Evolutionary conservation across 371 early-diverging fungal genomes (phyloP).

Genomic region (Mortierella sp.): DNA sequence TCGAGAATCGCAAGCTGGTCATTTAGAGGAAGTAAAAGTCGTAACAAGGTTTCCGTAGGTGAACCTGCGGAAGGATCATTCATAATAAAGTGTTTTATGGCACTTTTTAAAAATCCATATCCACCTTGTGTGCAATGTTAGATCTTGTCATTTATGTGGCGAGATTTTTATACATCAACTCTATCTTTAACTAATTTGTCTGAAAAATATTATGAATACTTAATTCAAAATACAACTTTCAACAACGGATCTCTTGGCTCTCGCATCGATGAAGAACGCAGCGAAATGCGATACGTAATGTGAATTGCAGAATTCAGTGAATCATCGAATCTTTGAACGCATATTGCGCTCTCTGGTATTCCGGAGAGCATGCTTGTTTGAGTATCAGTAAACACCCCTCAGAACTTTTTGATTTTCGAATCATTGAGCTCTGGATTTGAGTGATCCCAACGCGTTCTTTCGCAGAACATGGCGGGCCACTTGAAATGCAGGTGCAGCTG

Average conservation of each 20-base stretch:
- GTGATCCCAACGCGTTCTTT: slow-evolving; percentile 12
- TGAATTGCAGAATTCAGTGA: slow-evolving; percentile 67
- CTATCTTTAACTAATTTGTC: slow-evolving; percentile 10
- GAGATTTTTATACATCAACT: slow-evolving; percentile 5
- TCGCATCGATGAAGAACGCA: slow-evolving; percentile 73
- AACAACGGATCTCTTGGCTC: slow-evolving; percentile 61
- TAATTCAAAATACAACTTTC: slow-evolving; percentile 59
- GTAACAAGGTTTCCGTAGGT: slow-evolving; percentile 83
- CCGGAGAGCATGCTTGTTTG: slow-evolving; percentile 40
- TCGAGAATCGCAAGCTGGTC: too few relatives aligned
- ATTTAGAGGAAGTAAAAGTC: slow-evolving; percentile 85
- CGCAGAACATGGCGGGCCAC: slow-evolving; percentile 10
- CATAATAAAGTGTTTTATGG: slow-evolving; percentile 39
- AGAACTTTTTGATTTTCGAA: neutral
- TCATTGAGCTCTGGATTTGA: slow-evolving; percentile 14
- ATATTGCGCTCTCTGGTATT: slow-evolving; percentile 34
- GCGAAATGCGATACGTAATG: slow-evolving; percentile 72
- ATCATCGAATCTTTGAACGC: slow-evolving; percentile 63
- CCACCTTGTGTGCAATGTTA: slow-evolving; percentile 39
- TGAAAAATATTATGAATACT: slow-evolving; percentile 16
- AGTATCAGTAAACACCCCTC: slow-evolving; percentile 26
- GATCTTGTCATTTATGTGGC: too few relatives aligned
- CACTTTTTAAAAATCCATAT: slow-evolving; percentile 33
- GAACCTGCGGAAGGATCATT: slow-evolving; percentile 70
- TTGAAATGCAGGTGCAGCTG: slow-evolving; percentile 25